Conservation (phyloP, 2,329 filamentous ascomycete species). For the Kalmusia sp. region DNA sequence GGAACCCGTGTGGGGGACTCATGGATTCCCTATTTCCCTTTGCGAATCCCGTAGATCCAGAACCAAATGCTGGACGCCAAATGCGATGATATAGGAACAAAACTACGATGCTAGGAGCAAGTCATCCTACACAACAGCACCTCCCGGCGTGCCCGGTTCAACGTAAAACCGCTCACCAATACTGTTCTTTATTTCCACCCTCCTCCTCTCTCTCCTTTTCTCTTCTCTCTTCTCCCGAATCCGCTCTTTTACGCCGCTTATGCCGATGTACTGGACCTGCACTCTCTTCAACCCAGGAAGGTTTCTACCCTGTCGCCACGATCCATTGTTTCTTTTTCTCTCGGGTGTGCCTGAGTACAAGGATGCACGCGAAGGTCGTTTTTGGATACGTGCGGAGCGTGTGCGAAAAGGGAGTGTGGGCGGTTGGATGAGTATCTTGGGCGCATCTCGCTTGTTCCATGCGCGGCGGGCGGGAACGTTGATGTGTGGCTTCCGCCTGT, state of each 20-base stretch:
- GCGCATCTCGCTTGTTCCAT: constrained; percentile 17
- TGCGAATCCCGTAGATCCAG: neutral
- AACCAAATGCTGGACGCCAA: constrained; percentile 1
- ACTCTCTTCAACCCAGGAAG: constrained; percentile 53
- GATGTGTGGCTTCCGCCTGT: constrained; percentile 37
- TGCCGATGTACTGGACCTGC: constrained; percentile 59
- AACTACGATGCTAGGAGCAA: neutral
- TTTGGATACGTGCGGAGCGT: constrained; percentile 30
- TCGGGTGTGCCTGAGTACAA: neutral
- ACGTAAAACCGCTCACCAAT: constrained; percentile 57
- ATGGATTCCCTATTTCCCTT: too few relatives aligned
- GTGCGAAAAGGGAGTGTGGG: constrained; percentile 27
- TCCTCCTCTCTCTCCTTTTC: constrained; percentile 59
- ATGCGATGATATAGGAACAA: neutral
- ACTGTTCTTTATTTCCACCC: constrained; percentile 60
- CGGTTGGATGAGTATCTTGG: constrained; percentile 35
- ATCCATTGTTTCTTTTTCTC: constrained; percentile 15
- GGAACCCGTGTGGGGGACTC: too few relatives aligned
- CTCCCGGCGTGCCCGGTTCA: constrained; percentile 27
- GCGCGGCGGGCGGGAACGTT: constrained; percentile 27
- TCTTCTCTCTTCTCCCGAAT: constrained; percentile 57
- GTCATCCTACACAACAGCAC: constrained; percentile 21
- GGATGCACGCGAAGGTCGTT: constrained; percentile 16
- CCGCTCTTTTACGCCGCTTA: constrained; percentile 58
- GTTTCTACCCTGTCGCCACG: constrained; percentile 39